Evolutionary conservation across 345 rosid genomes (phyloP).

Genomic region (Hypericum androsaemum): DNA sequence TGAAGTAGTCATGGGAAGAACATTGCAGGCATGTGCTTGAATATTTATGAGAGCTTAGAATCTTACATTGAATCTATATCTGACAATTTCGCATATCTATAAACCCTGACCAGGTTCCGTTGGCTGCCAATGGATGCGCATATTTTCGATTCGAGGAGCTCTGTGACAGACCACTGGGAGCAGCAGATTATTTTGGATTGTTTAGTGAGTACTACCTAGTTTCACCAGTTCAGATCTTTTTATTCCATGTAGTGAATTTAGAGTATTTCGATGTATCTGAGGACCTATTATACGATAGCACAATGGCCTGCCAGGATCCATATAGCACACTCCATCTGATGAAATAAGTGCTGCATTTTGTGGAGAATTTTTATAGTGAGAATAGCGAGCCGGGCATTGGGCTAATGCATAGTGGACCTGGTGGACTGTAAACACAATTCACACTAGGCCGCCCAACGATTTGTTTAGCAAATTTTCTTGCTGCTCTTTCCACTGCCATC

Average conservation of each 20-base stretch:
- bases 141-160: slow-evolving; percentile 81
- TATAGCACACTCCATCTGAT: too few relatives aligned
- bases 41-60: not conserved
- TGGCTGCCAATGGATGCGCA: slow-evolving; percentile 88
- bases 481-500: not conserved
- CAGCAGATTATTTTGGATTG: slow-evolving; percentile 95
- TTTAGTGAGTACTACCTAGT: slow-evolving; percentile 56
- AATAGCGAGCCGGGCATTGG: too few relatives aligned
- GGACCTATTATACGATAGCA: too few relatives aligned
- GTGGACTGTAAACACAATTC: too few relatives aligned
- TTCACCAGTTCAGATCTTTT: slow-evolving; percentile 1
- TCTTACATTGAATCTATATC: not conserved
- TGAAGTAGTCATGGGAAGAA: slow-evolving; percentile 95
- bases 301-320: too few relatives aligned
- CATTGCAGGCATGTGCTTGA: slow-evolving; percentile 42
- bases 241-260: not conserved
- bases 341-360: too few relatives aligned
- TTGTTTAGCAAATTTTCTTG: slow-evolving; percentile 5
- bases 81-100: slow-evolving; percentile 2
- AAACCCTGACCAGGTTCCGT: slow-evolving; percentile 41
- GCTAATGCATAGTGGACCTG: too few relatives aligned
- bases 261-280: too few relatives aligned
- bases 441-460: too few relatives aligned
- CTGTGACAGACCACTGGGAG: slow-evolving; percentile 91
- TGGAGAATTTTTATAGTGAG: too few relatives aligned